phyloP scores from a whole-genome alignment of 768 basidiomycete species.

The Pseudohyphozyma bogoriensis region DNA sequence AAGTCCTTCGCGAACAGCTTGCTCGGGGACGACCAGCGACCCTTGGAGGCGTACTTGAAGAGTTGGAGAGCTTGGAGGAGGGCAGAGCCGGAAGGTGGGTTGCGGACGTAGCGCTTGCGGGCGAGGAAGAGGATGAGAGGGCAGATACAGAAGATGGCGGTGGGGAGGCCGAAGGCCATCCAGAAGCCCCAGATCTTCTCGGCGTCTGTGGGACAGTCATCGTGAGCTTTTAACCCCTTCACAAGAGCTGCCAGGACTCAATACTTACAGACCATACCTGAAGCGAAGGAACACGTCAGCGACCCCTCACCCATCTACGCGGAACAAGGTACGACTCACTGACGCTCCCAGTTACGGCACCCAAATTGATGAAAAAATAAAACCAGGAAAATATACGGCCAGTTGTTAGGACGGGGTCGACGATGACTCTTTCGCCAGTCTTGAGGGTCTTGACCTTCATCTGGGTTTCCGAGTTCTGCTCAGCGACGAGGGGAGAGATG shows the following conservation, averaged over 20 bases:
- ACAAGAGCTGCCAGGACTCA: too few species aligned
- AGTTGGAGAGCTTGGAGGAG: constrained; percentile 12
- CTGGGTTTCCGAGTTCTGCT: constrained; percentile 43
- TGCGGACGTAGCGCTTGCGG: constrained; percentile 29
- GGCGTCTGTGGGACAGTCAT: too few species aligned
- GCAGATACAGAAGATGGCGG: constrained; percentile 29
- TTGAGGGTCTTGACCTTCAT: constrained; percentile 16
- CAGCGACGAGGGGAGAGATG: constrained; percentile 66
- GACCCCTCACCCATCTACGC: too few species aligned
- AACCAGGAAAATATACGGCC: constrained; percentile 55
- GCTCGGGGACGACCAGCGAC: constrained; percentile 5
- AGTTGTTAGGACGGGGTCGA: constrained; percentile 60
- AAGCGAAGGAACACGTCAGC: too few species aligned
- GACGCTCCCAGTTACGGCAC: too few species aligned
- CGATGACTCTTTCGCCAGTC: constrained; percentile 59
- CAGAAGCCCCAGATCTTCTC: constrained; percentile 36
- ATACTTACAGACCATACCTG: too few species aligned
- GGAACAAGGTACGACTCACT: too few species aligned
- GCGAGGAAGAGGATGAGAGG: constrained; percentile 33
- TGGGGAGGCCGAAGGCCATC: constrained; percentile 35
- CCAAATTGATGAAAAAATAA: too few species aligned
- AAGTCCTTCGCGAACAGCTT: constrained; percentile 19
- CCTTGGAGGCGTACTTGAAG: constrained; percentile 5
- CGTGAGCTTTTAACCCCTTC: too few species aligned
- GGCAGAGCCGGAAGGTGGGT: constrained; percentile 30